Evolutionary conservation across 139 green algal genomes (phyloP), one percentile per base, ranked within the genome.

Genomic region (Chlamydomonas sp.): DNA sequence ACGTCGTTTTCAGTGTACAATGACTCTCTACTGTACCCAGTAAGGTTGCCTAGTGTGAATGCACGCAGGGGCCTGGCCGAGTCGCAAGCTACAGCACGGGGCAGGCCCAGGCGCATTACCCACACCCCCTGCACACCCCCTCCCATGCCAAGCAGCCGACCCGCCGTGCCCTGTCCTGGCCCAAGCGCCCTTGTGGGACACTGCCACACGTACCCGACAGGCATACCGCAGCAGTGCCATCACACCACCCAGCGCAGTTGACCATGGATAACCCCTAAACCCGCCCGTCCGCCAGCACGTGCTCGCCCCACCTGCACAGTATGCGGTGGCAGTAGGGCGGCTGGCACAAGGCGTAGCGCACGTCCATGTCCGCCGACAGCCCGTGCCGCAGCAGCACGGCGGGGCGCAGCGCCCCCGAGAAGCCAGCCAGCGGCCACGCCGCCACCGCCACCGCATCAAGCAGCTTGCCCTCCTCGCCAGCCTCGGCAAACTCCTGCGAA

Each of bases 381-480:
- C 63, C 74, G 72, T 80, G 62, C 9, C 82, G 82, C 18, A 63
- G 5, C 73, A 88, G 83, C 62, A 75, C 63, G 3, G 63, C 15
- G 3, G 74, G 73, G 49, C 15, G 49, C 62, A 88, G 16, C 49
- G 74, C 63, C 0, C 67, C 31, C 63, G 63, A 81, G 83, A 88
- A 82, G 49, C 83, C 83, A 62, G 74, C 72, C 83, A 88, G 59
- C 14, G 83, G 83, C 73, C 83, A 81, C 16, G 73, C 63, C 0
- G 73, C 73, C 83, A 88, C 74, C 20, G 71, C 82, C 73, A 77
- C 5, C 49, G 83, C 83, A 10, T 88, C 83, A 5, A 88, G 74
- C 73, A 88, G 74, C 61, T 88, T 75, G 63, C 83, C 83, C 83
- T 88, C 83, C 62, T 88, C 73, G 73, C 83, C 83, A 10, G 72